Evolutionary conservation across 2,329 filamentous ascomycete species (phyloP).

Genomic region (Colletotrichum viniferum): DNA sequence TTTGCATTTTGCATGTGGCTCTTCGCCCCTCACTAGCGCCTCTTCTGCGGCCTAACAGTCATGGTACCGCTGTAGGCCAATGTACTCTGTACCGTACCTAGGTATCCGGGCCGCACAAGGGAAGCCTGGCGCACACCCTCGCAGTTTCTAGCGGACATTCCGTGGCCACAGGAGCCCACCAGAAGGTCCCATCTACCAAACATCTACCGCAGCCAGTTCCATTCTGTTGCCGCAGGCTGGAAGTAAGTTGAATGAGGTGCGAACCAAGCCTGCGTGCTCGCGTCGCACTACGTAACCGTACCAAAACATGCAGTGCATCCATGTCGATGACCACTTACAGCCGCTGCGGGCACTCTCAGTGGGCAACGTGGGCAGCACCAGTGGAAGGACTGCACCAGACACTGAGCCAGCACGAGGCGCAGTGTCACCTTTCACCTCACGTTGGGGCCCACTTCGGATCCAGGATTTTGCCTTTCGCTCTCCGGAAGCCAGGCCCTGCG

Average conservation of each 20-base stretch:
- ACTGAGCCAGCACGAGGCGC: neutral
- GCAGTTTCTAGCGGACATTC: slow-evolving; percentile 10
- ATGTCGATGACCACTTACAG: neutral
- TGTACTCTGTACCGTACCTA: neutral
- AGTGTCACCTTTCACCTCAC: slow-evolving; percentile 1
- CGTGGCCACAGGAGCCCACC: neutral
- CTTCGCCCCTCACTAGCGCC: slow-evolving; percentile 19
- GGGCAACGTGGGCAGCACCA: neutral
- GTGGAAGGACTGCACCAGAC: neutral
- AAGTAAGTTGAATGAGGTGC: neutral
- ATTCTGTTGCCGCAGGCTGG: neutral
- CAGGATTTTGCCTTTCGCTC: slow-evolving; percentile 9
- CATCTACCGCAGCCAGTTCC: neutral
- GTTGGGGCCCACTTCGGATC: slow-evolving; percentile 3
- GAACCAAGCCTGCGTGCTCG: neutral
- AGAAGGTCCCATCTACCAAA: neutral
- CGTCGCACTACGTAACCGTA: slow-evolving; percentile 14
- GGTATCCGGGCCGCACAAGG: neutral
- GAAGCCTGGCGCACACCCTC: neutral
- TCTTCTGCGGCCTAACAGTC: neutral
- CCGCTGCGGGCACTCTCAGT: neutral
- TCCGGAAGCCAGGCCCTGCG: slow-evolving; percentile 5
- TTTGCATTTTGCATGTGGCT: slow-evolving; percentile 23
- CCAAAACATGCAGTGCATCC: neutral
- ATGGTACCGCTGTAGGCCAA: neutral